Percentiles rank a stretch among this genome's conserved stretches.
Conservation (phyloP, 2,329 filamentous ascomycete species). For the Aspergillus brunneoviolaceus region DNA sequence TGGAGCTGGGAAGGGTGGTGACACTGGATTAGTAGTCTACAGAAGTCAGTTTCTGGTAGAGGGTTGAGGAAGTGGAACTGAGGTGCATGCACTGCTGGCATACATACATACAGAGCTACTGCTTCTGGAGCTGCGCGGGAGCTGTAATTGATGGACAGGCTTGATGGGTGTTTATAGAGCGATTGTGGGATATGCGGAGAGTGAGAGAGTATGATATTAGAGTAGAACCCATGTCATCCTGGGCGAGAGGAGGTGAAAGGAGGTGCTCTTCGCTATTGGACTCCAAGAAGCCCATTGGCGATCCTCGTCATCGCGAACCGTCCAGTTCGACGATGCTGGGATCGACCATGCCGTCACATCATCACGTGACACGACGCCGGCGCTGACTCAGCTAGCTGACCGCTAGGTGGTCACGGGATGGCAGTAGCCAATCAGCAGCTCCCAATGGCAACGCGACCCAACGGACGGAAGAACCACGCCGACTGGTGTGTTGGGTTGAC, state of each 20-base stretch:
- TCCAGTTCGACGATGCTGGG: constrained; percentile 2
- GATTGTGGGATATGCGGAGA: background rate
- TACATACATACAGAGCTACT: background rate
- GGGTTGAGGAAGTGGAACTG: background rate
- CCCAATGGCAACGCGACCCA: constrained; percentile 35
- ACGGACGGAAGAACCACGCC: constrained; percentile 34
- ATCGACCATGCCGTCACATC: constrained; percentile 14
- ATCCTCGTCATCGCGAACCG: background rate
- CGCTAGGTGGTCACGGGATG: constrained; percentile 18
- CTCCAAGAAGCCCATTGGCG: background rate
- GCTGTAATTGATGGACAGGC: background rate
- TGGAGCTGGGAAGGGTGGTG: background rate
- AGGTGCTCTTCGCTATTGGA: background rate
- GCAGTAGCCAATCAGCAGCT: constrained; percentile 29
- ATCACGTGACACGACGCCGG: constrained; percentile 13
- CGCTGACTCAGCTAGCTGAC: constrained; percentile 26
- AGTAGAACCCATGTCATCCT: background rate
- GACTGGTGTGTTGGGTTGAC: constrained; percentile 19
- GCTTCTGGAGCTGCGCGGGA: background rate
- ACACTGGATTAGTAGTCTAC: background rate
- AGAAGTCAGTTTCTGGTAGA: background rate
- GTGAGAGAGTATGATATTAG: background rate
- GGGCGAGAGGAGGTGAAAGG: background rate
- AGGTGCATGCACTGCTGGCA: too few species aligned
- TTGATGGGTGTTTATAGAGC: background rate